phyloP scores from a whole-genome alignment of 352 stramenopile genomes.

The Globisporangium uncinulatum region DNA sequence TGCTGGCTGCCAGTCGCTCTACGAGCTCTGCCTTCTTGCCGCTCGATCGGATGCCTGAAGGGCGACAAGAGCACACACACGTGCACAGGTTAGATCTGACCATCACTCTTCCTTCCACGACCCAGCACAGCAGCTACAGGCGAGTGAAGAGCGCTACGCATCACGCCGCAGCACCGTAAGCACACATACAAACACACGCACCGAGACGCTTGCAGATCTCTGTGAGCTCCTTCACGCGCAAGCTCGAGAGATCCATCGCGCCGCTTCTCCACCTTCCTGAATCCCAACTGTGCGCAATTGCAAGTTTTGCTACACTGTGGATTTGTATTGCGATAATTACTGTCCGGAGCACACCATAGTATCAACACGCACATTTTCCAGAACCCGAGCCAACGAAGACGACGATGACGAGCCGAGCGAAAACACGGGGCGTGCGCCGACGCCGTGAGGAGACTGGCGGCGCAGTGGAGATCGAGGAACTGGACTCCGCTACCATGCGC shows the following conservation, averaged over 20 bases:
- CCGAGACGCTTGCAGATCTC: slow-evolving; percentile 63
- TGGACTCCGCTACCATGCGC: slow-evolving; percentile 65
- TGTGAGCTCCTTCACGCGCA: slow-evolving; percentile 78
- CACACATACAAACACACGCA: not conserved
- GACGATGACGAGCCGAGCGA: not conserved
- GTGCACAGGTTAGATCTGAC: not conserved
- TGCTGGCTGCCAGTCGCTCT: slow-evolving; percentile 57
- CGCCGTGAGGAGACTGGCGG: slow-evolving; percentile 26
- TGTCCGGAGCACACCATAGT: not conserved
- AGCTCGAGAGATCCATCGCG: slow-evolving; percentile 56
- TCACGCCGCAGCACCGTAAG: too few species aligned
- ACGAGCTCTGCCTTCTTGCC: slow-evolving; percentile 77
- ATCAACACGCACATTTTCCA: not conserved
- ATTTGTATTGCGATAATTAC: too few species aligned
- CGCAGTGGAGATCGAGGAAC: slow-evolving; percentile 49
- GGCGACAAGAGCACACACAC: not conserved
- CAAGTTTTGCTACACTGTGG: too few species aligned
- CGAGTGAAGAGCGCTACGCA: too few species aligned
- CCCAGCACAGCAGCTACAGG: not conserved
- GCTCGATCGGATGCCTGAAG: slow-evolving; percentile 54
- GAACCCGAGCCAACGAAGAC: not conserved
- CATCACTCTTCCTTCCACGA: not conserved
- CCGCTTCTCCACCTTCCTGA: not conserved
- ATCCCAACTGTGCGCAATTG: not conserved
- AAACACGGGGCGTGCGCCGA: slow-evolving; percentile 31